Evolutionary conservation across 192 early-diverging fungal genomes (phyloP).

Genomic region (Kappamyces sp.): DNA sequence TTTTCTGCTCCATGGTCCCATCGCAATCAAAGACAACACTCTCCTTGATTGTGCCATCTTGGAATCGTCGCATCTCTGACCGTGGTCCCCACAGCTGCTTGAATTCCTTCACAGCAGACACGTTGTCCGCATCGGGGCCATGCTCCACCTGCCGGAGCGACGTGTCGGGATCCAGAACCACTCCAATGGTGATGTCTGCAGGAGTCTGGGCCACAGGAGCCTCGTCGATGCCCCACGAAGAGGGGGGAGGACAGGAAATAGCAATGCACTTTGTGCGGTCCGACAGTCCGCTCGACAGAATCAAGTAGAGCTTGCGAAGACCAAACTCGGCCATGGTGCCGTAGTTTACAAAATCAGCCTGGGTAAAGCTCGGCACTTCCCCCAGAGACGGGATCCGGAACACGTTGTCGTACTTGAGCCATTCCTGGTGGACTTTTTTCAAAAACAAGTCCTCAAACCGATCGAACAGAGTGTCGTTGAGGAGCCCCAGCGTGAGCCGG

Average conservation of each 20-base stretch:
- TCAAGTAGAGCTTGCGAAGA: constrained; percentile 20
- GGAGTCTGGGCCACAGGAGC: too few relatives aligned
- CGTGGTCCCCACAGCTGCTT: constrained; percentile 82
- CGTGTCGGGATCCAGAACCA: constrained; percentile 65
- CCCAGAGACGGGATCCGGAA: constrained; percentile 25
- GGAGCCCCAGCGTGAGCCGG: constrained; percentile 49
- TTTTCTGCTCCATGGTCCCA: constrained; percentile 52
- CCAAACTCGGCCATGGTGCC: constrained; percentile 29
- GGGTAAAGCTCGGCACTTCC: constrained; percentile 26
- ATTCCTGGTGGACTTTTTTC: constrained; percentile 56
- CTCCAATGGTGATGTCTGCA: constrained; percentile 45
- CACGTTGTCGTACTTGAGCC: constrained; percentile 67
- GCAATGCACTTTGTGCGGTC: constrained; percentile 29
- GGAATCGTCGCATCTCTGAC: constrained; percentile 87
- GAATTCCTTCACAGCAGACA: constrained; percentile 57
- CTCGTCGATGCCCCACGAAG: constrained; percentile 18
- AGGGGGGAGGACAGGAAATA: neutral
- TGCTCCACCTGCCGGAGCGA: constrained; percentile 73
- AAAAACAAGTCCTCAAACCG: constrained; percentile 76
- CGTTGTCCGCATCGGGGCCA: constrained; percentile 76
- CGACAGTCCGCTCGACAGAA: constrained; percentile 36
- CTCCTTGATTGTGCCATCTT: constrained; percentile 85
- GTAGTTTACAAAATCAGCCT: constrained; percentile 31
- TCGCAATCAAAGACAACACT: constrained; percentile 75
- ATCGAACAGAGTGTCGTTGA: constrained; percentile 62